These are phyloP conservation scores for Gyromitra esculenta DNA, from an alignment of 2,329 filamentous ascomycete species.

Conservation along the genomic window DNA sequence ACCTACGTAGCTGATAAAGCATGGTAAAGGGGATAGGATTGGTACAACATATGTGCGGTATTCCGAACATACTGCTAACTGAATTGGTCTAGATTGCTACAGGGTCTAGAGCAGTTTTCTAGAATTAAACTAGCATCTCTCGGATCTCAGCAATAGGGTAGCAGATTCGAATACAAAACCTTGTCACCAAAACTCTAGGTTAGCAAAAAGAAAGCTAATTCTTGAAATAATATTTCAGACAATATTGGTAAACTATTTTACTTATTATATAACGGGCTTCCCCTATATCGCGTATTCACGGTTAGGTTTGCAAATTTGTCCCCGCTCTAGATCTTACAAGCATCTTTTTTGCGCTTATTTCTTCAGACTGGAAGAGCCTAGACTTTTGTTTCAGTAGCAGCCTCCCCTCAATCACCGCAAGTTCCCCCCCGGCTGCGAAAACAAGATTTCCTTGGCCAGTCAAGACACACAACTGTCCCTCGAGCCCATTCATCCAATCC, in stretches of 20 bases:
- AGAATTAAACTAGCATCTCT: too few relatives aligned
- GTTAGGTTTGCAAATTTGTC: background rate
- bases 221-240: background rate
- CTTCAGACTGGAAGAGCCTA: background rate
- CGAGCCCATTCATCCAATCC: slow-evolving; percentile 26
- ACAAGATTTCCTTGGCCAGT: slow-evolving; percentile 15
- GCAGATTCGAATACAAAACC: too few relatives aligned
- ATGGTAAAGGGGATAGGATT: too few relatives aligned
- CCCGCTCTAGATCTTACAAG: too few relatives aligned
- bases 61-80: too few relatives aligned
- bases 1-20: background rate
- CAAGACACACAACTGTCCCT: slow-evolving; percentile 16
- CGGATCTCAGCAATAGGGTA: too few relatives aligned
- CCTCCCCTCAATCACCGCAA: slow-evolving; percentile 18
- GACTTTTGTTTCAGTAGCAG: slow-evolving; percentile 1
- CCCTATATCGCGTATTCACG: background rate
- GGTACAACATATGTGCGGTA: too few relatives aligned
- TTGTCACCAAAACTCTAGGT: too few relatives aligned
- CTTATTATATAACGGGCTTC: background rate
- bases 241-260: background rate
- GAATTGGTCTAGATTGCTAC: too few relatives aligned
- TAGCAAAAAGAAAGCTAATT: too few relatives aligned
- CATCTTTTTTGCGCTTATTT: background rate
- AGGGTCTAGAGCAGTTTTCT: too few relatives aligned
- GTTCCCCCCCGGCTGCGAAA: slow-evolving; percentile 15